phyloP scores from a whole-genome alignment of 1,284 basidiomycete genomes.

The Hemileia vastatrix region DNA sequence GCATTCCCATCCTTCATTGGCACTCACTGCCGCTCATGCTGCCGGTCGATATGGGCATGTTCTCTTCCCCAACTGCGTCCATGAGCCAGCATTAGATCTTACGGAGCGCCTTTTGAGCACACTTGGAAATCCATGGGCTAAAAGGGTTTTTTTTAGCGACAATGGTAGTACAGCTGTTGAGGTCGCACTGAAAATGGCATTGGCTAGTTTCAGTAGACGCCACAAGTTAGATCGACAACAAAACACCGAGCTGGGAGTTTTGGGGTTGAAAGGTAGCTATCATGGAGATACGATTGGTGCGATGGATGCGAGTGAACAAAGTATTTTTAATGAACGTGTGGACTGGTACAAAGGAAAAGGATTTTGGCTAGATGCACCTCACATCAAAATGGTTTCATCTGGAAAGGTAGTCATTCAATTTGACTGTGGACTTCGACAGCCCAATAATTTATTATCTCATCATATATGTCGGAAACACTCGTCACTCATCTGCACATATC shows the following conservation, averaged over 20 bases:
- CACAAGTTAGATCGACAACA: conserved; percentile 46
- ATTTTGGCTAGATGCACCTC: conserved; percentile 84
- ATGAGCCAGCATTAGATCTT: conserved; percentile 71
- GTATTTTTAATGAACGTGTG: conserved; percentile 70
- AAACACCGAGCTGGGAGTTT: conserved; percentile 61
- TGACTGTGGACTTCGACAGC: conserved; percentile 47
- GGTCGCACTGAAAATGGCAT: conserved; percentile 90
- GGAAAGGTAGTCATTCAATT: conserved; percentile 57
- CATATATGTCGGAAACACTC: conserved; percentile 29
- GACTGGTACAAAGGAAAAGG: conserved; percentile 94
- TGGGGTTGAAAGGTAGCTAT: conserved; percentile 87
- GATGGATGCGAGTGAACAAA: conserved; percentile 85
- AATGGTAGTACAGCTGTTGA: conserved; percentile 95
- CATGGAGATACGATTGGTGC: conserved; percentile 96
- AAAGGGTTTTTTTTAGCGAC: conserved; percentile 82
- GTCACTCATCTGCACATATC: conserved; percentile 24
- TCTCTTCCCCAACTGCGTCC: conserved; percentile 80
- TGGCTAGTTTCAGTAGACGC: conserved; percentile 59
- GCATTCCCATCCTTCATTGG: conserved; percentile 66
- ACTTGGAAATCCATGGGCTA: conserved; percentile 70
- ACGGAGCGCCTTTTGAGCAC: conserved; percentile 59
- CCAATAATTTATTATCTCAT: conserved; percentile 35
- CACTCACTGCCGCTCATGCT: conserved; percentile 75
- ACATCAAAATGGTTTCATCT: conserved; percentile 55
- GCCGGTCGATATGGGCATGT: conserved; percentile 94